Conservation (phyloP, 2,329 filamentous ascomycete species). For the Plenodomus lindquistii region DNA sequence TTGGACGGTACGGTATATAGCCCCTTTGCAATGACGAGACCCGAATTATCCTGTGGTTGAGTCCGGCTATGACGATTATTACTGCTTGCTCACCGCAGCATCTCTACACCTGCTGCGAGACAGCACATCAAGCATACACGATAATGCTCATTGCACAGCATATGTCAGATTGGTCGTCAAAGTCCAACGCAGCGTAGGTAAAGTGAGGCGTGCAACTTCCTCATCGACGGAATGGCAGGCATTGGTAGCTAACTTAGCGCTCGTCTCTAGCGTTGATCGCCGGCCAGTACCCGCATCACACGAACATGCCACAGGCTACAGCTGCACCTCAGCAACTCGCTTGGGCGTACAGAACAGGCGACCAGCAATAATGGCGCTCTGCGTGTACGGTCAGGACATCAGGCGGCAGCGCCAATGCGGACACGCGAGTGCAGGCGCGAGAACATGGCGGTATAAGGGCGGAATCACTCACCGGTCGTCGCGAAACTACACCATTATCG, state of each 20-base stretch:
- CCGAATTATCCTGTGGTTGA: not conserved
- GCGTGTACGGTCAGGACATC: slow-evolving; percentile 6
- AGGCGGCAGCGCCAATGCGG: slow-evolving; percentile 1
- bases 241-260: not conserved
- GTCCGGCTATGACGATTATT: not conserved
- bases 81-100: not conserved
- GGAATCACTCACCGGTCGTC: slow-evolving; percentile 18
- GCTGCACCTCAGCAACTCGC: slow-evolving; percentile 16
- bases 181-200: not conserved
- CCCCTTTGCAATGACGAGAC: slow-evolving; percentile 1
- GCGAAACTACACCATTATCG: slow-evolving; percentile 1
- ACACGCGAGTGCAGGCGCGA: not conserved
- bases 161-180: not conserved
- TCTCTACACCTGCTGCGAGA: not conserved
- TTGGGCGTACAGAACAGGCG: slow-evolving; percentile 9
- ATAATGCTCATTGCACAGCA: not conserved
- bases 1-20: slow-evolving; percentile 17
- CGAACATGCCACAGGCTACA: slow-evolving; percentile 16
- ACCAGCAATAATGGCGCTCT: slow-evolving; percentile 3
- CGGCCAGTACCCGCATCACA: slow-evolving; percentile 23
- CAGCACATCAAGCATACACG: not conserved
- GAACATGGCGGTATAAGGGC: slow-evolving; percentile 8
- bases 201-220: slow-evolving; percentile 24
- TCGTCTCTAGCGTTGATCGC: slow-evolving; percentile 3
- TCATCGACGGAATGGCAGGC: not conserved